Evolutionary conservation across 371 early-diverging fungal species (phyloP).

Genomic region (Apophysomyces elegans): DNA sequence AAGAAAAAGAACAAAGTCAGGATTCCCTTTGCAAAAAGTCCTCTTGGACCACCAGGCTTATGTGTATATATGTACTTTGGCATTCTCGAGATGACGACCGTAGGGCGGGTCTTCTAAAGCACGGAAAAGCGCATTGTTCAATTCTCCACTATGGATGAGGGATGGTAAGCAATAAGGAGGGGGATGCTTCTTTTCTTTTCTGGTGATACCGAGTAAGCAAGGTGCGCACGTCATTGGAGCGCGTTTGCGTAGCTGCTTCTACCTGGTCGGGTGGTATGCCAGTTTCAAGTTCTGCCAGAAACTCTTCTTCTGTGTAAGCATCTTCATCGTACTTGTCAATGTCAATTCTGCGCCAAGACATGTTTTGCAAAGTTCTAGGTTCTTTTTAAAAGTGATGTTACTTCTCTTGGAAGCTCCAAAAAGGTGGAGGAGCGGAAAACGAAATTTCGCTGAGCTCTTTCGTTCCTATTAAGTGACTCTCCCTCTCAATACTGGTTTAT

Average conservation of each 20-base stretch:
- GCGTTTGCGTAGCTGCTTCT: conserved; percentile 57
- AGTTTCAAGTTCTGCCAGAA: conserved; percentile 45
- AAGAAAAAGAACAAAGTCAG: not conserved
- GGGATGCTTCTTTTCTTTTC: conserved; percentile 11
- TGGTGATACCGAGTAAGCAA: conserved; percentile 39
- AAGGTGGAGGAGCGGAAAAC: no score
- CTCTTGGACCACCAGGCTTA: not conserved
- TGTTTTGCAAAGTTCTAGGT: conserved; percentile 14
- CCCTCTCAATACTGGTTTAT: no score
- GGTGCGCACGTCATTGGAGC: conserved; percentile 67
- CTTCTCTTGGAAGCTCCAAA: no score
- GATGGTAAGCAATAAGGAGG: not conserved
- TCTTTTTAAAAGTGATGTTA: not conserved
- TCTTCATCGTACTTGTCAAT: conserved; percentile 87
- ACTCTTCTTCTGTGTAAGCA: conserved; percentile 68
- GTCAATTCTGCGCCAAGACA: conserved; percentile 79
- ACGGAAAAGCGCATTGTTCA: conserved; percentile 64
- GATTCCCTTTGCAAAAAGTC: not conserved
- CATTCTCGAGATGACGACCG: conserved; percentile 66
- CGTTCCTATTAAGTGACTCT: no score
- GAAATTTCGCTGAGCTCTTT: no score
- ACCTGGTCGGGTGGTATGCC: conserved; percentile 57
- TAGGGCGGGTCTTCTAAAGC: conserved; percentile 89
- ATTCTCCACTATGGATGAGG: conserved; percentile 61
- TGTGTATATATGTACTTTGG: conserved; percentile 64